Percentiles rank a stretch among this genome's conserved stretches.
Evolutionary conservation across 805 yeast species (phyloP).

Genomic region (Cyberlindnera veronae): DNA sequence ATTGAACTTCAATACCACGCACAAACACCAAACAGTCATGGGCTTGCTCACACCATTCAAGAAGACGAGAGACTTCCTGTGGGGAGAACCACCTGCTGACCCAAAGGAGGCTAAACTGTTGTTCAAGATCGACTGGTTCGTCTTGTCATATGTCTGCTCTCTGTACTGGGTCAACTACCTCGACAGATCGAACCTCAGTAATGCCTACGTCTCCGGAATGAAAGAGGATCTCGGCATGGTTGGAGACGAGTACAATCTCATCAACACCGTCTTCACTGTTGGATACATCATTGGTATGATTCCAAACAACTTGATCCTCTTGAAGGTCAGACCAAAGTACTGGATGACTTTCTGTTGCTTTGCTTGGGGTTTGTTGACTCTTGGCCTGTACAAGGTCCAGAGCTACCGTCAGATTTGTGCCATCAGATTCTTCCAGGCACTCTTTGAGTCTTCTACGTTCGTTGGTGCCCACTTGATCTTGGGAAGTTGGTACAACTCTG

Average conservation of each 20-base stretch:
- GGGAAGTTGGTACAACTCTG: conserved; percentile 51
- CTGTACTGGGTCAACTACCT: conserved; percentile 45
- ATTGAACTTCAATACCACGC: too few relatives aligned
- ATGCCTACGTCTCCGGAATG: conserved; percentile 68
- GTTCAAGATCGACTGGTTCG: conserved; percentile 27
- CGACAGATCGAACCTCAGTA: conserved; percentile 52
- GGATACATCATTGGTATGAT: conserved; percentile 62
- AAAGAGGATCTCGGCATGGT: conserved; percentile 47
- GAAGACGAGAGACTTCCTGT: conserved; percentile 21
- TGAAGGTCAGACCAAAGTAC: conserved; percentile 51
- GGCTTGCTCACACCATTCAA: conserved; percentile 6
- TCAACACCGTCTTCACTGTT: conserved; percentile 53
- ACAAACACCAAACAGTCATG: neutral
- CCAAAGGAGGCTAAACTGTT: conserved; percentile 22
- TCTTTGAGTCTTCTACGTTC: conserved; percentile 57
- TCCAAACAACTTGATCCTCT: conserved; percentile 54
- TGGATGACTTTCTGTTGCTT: conserved; percentile 53
- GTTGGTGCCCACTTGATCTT: conserved; percentile 51
- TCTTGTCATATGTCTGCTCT: conserved; percentile 21
- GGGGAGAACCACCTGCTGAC: conserved; percentile 27
- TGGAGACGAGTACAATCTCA: conserved; percentile 48
- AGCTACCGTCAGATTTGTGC: conserved; percentile 48
- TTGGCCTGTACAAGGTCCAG: conserved; percentile 46
- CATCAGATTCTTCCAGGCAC: conserved; percentile 57
- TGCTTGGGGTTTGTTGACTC: conserved; percentile 54